Conservation (phyloP, 1,139 yeast genomes). For the Saccharomyces pastorianus region DNA sequence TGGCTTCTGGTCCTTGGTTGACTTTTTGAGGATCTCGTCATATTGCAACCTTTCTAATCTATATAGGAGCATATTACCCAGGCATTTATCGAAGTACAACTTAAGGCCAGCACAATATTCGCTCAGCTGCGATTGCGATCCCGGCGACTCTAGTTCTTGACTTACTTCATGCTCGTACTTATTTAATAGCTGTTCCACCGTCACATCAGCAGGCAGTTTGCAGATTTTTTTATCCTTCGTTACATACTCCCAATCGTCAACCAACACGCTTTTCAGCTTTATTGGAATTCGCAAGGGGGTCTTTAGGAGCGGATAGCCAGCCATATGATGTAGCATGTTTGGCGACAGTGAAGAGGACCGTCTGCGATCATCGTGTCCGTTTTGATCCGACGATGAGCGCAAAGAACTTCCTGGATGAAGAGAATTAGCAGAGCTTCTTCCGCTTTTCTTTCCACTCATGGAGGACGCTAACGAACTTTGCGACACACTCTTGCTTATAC, state of each 20-base stretch:
- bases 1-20: not conserved
- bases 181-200: conserved; percentile 45
- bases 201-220: conserved; percentile 47
- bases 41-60: conserved; percentile 81
- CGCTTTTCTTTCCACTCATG: not conserved
- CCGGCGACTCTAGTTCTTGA: conserved; percentile 33
- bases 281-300: conserved; percentile 53
- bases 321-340: not conserved
- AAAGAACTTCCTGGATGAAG: not conserved
- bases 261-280: conserved; percentile 58
- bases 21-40: conserved; percentile 40
- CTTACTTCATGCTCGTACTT: conserved; percentile 35
- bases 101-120: conserved; percentile 66
- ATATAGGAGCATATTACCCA: conserved; percentile 69
- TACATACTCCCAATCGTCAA: conserved; percentile 88
- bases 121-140: conserved; percentile 44
- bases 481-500: not conserved
- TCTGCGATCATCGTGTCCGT: not conserved
- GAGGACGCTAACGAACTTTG: not conserved
- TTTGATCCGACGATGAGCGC: conserved; percentile 1
- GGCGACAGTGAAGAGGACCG: conserved; percentile 3
- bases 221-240: conserved; percentile 72
- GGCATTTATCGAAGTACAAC: conserved; percentile 67
- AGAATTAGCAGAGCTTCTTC: conserved; percentile 1
- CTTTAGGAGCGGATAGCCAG: conserved; percentile 34